These are phyloP conservation scores for Miscanthus sacchariflorus DNA, from an alignment of 202 grass and related monocot species.

Conservation along the genomic window DNA sequence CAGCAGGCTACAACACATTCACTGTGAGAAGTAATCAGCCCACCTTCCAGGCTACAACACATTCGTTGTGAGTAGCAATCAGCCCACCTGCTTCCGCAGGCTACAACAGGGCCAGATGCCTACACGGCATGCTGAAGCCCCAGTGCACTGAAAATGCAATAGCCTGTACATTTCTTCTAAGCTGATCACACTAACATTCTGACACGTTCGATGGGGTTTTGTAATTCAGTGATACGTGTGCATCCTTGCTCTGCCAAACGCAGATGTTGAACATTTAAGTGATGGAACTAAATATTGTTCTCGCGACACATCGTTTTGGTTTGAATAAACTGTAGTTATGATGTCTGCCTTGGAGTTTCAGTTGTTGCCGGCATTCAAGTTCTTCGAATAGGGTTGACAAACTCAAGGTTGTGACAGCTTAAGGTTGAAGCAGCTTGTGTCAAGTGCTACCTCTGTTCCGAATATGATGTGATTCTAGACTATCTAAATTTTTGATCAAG, in stretches of 20 bases:
- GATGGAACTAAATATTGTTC: neutral
- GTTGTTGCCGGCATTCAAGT: too few species aligned
- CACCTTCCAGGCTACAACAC: slow-evolving; percentile 1
- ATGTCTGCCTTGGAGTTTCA: neutral
- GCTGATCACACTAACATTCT: slow-evolving; percentile 6
- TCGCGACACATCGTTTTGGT: neutral
- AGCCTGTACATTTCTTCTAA: neutral
- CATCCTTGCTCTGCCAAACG: neutral
- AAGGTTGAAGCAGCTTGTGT: slow-evolving; percentile 39
- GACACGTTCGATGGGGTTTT: neutral
- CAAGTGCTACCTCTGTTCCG: neutral
- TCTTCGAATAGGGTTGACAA: neutral
- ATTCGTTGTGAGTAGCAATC: neutral
- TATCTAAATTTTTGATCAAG: neutral
- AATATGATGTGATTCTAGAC: neutral
- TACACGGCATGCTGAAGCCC: neutral
- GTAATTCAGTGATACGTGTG: slow-evolving; percentile 21
- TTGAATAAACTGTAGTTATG: slow-evolving; percentile 20
- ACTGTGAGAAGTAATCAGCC: neutral
- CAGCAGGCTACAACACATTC: slow-evolving; percentile 6
- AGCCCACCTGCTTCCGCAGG: slow-evolving; percentile 1
- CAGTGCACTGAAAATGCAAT: neutral
- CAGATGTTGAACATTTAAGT: neutral
- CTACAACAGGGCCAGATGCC: slow-evolving; percentile 15
- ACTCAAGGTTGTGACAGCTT: slow-evolving; percentile 40